Evolutionary conservation across 306 rosid genomes (phyloP), one percentile per base, ranked within the genome.

Genomic region (Inga laurina): DNA sequence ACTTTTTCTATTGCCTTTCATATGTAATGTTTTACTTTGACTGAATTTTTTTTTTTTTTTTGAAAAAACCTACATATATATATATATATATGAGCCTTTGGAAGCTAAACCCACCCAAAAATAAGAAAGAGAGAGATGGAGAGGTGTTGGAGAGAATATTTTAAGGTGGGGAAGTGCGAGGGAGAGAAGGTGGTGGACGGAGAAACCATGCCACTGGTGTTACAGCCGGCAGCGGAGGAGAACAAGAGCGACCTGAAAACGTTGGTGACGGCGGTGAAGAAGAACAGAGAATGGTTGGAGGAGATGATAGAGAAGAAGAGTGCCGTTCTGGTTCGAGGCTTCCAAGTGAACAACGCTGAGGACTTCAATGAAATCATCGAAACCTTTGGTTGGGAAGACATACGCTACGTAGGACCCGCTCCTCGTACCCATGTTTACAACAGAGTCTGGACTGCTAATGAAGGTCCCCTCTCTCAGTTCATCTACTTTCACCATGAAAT

Each of bases 381-480:
- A 65, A 70, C 88, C 39, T 88, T 61, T 7, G 94, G 87, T 2
- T 94, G 98, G 98, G 96, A 94, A 30, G 95, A 94, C 14, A 91
- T 91, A 65, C 83, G 90, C 1, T 94, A 94, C 19, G 94, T 92
- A 7, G 97, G 98, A 51, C 98, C 97, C 1, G 97, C 98, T 21
- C 96, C 97, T 14, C 77, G 98, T 6, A 92, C 96, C 21, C 98
- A 92, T 72, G 79, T 94, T 46, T 56, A 91, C 84, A 94, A 94
- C 46, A 83, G 95, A 77, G 84, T 94, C 0, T 92, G 94, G 98
- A 94, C 98, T 76, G 98, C 98, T 21, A 94, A 94, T 79, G 98
- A 92, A 88, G 98, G 97, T 10, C 97, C 98, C 8, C 97, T 94
- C 69, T 90, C 95, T 3, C 92, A 92, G 83, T 92, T 94, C 93